These are phyloP conservation scores for Diatrype stigma DNA, from an alignment of 2,329 filamentous ascomycete genomes.

Conservation along the genomic window DNA sequence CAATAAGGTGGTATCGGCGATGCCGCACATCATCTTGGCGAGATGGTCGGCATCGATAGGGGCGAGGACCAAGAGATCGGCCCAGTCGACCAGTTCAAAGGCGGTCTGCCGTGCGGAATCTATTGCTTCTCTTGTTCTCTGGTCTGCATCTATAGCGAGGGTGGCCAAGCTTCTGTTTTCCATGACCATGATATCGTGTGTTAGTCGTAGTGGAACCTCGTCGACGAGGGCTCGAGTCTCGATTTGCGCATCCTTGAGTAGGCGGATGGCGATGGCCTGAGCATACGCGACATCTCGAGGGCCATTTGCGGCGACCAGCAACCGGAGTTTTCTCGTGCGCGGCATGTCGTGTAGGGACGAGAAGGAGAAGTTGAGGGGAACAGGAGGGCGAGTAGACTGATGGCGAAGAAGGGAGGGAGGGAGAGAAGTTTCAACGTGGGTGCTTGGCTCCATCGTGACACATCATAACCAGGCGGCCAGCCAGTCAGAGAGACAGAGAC, in stretches of 20 bases:
- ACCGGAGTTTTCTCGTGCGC: conserved; percentile 46
- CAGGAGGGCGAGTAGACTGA: conserved; percentile 6
- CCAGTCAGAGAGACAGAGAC: background rate
- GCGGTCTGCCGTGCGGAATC: conserved; percentile 51
- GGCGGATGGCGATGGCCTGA: conserved; percentile 60
- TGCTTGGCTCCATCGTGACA: background rate
- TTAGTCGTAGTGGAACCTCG: conserved; percentile 59
- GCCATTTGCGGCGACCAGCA: conserved; percentile 64
- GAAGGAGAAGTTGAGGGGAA: conserved; percentile 22
- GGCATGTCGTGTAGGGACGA: conserved; percentile 35
- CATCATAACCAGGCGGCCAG: background rate
- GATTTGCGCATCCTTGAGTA: conserved; percentile 61
- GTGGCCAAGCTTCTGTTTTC: conserved; percentile 47
- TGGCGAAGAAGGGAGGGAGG: conserved; percentile 6
- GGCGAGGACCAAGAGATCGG: conserved; percentile 77
- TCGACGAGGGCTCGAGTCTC: conserved; percentile 61
- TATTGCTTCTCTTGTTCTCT: conserved; percentile 36
- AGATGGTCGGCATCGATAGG: conserved; percentile 82
- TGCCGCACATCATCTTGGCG: conserved; percentile 81
- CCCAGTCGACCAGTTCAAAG: conserved; percentile 76
- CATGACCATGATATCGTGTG: conserved; percentile 58
- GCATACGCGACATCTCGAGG: conserved; percentile 62
- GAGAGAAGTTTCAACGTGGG: background rate
- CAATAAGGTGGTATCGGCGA: conserved; percentile 75
- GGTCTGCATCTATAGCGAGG: conserved; percentile 30